Evolutionary conservation across 768 basidiomycete genomes (phyloP), one percentile per base, ranked within the genome.

Genomic region (Boletus huronensis): DNA sequence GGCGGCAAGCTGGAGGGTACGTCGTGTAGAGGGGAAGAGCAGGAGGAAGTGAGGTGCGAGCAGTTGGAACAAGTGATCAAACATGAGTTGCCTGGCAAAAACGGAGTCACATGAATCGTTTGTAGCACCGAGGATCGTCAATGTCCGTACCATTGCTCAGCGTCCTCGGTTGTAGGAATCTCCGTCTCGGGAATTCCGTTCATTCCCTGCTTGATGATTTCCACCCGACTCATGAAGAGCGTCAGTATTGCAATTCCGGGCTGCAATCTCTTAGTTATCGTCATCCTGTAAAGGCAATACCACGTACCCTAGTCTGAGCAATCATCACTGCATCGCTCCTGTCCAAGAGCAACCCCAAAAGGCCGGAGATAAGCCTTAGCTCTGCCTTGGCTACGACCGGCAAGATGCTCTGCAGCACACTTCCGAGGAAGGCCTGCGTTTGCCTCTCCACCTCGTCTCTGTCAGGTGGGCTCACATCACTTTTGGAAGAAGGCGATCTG

Each of bases 161-260:
- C 77, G 57, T 98, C 95, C 58, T 90, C 88, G 2, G 84, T 64
- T 0, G 85, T 78, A 34, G 85, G 83, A 36, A 77, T 63, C 42
- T 88, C 84, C 19, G 77, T 70, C 41, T 88, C 85, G 0, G 78
- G 68, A n/a, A 77, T 70, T 14, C 74, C 75, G 6, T 72, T 70
- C 57, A 81, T 79, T 3, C 80, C 80, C 63, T 95, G 87, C 67
- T 92, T 93, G 64, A 98, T 86, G 17, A 90, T 82, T 70, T 94
- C 92, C n/a, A 93, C 96, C 25, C 93, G 87, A 59, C 90, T 93
- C 50, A 98, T 76, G 70, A 98, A 87, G 42, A 95, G 77, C 0
- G 94, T 98, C 57, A 98, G 77, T 48, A 98, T 78, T 3, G 93
- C 91, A 26, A 98, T 76, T 34, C 95, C 97, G 52, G 97, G 93